A percentile compares a stretch with the other conserved stretches of the same genome.
Conservation (phyloP, 768 basidiomycete species). For the Panellus pusillus region DNA sequence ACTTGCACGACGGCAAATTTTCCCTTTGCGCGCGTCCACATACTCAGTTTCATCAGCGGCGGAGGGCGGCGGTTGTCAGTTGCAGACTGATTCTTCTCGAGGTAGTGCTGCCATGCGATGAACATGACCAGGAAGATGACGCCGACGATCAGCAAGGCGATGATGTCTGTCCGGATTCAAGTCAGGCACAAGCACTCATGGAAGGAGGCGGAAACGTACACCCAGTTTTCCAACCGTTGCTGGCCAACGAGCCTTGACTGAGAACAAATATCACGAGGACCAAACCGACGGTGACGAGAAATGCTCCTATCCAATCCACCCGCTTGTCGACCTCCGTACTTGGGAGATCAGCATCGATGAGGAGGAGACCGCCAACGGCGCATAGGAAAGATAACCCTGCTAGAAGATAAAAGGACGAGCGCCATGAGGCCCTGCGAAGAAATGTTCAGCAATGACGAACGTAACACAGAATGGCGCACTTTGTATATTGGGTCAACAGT, state of each 20-base stretch:
- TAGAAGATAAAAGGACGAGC: constrained; percentile 44
- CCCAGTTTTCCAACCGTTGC: constrained; percentile 55
- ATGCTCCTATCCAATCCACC: constrained; percentile 76
- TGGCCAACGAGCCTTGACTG: constrained; percentile 58
- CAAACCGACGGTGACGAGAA: constrained; percentile 60
- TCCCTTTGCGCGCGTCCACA: constrained; percentile 66
- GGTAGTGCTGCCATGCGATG: constrained; percentile 58
- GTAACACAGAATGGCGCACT: constrained; percentile 6
- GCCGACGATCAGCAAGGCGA: constrained; percentile 61
- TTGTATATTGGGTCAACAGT: constrained; percentile 44
- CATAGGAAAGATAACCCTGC: constrained; percentile 46
- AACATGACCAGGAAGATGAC: constrained; percentile 54
- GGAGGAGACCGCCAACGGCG: constrained; percentile 40
- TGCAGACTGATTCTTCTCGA: constrained; percentile 38
- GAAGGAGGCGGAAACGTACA: constrained; percentile 16
- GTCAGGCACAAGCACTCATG: constrained; percentile 20
- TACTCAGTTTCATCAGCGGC: constrained; percentile 53
- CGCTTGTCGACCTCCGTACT: constrained; percentile 34
- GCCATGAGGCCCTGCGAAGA: constrained; percentile 44
- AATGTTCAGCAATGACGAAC: background rate
- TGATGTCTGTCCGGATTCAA: constrained; percentile 50
- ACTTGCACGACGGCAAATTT: constrained; percentile 60
- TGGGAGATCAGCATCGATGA: constrained; percentile 48
- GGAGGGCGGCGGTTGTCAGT: constrained; percentile 46
- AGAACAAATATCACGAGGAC: constrained; percentile 70